A percentile compares a stretch with the other conserved stretches of the same genome.
Evolutionary conservation across 2,329 filamentous ascomycete species (phyloP).

Genomic region (Mariannaea elegans): DNA sequence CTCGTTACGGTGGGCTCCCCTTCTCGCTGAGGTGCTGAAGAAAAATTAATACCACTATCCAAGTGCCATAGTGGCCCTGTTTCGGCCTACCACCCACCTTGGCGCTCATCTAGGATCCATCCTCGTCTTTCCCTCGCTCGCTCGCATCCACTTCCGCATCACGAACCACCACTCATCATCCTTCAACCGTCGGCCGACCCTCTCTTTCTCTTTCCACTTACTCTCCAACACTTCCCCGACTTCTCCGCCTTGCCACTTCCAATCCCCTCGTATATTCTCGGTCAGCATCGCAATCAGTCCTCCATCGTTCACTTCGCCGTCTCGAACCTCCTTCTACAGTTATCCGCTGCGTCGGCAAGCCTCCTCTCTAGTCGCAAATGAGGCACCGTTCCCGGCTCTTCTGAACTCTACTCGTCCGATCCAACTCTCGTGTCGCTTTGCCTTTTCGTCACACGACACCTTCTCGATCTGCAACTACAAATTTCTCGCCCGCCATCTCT

Average conservation of each 20-base stretch:
- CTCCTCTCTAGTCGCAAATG: conserved; percentile 28
- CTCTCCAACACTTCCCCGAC: conserved; percentile 1
- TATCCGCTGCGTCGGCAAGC: conserved; percentile 17
- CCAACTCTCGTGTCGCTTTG: conserved; percentile 8
- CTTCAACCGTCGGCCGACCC: conserved; percentile 20
- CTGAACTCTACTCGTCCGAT: conserved; percentile 18
- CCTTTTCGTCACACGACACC: conserved; percentile 16
- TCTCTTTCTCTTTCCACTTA: conserved; percentile 13
- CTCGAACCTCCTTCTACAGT: conserved; percentile 17
- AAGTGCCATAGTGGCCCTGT: background rate
- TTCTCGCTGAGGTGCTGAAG: background rate
- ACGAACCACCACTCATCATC: conserved; percentile 29
- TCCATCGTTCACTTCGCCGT: background rate
- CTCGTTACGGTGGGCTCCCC: too few species aligned
- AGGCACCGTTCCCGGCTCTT: conserved; percentile 17
- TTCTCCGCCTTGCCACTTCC: conserved; percentile 10
- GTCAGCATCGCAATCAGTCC: conserved; percentile 6
- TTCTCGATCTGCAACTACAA: conserved; percentile 10
- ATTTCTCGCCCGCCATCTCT: background rate
- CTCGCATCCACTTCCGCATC: conserved; percentile 20
- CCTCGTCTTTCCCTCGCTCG: conserved; percentile 21
- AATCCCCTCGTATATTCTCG: background rate
- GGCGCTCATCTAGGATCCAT: conserved; percentile 17
- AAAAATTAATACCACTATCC: background rate
- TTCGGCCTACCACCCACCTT: conserved; percentile 37